Evolutionary conservation across 2,329 filamentous ascomycete species (phyloP), one percentile per base, ranked within the genome.

Genomic region (Coleophoma cylindrospora): DNA sequence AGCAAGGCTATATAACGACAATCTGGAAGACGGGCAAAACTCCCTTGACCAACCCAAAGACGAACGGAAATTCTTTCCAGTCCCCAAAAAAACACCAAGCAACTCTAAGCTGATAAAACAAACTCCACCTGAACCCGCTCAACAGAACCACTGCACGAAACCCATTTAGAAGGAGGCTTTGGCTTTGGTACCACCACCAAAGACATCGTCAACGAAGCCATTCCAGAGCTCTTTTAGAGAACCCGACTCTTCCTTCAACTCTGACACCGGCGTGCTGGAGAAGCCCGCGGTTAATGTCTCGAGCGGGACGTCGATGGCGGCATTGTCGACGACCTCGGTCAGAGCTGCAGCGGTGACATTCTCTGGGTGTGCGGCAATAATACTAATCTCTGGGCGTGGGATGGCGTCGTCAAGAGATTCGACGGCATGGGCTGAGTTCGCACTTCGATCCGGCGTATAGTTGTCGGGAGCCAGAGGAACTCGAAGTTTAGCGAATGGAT

Each of bases 401-500:
- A 76, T 55, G 10, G 74, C 69, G 4, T 64, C 66, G 50, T 78
- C 73, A 12, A 61, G 48, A 13, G 67, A 63, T 56, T 79, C 73
- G 34, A 73, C 67, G 55, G 75, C 71, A 47, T 74, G 68, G 10
- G 67, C 64, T 43, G 64, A 61, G 12, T 48, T 49, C 0, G 57
- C 46, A 8, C 56, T 59, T 6, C 63, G 55, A 47, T 64, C 57
- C 3, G 63, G 62, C 12, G 34, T 56, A 65, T 75, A 79, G 70
- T 77, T 81, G 66, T 84, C 81, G 12, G 81, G 80, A 10, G 84
- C 71, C 6, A 84, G 70, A 33, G 81, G 81, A 34, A 84, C 75
- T 55, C 77, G 79, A 45, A 80, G 70, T 53, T 69, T 63, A 38
- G 62, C 58, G 59, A 70, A 68, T 13, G 66, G 58, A 45, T 57